Base-by-base conservation (phyloP, 306 rosid genomes). In the Herpetospermum pedunculosum region DNA sequence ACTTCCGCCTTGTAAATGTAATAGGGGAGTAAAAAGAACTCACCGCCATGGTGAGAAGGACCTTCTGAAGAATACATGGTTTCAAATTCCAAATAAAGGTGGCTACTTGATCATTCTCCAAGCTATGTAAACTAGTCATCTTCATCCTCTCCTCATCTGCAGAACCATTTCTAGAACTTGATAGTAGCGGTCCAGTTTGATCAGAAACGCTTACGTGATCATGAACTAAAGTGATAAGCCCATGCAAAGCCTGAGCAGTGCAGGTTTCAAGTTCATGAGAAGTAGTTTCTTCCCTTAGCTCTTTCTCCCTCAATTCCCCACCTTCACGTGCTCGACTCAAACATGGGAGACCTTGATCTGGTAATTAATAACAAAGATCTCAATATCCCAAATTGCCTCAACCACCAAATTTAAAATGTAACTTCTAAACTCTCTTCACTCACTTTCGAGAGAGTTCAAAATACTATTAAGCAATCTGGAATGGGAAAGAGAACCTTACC, bases 41-140 rank as follows among this genome's bases (percentile, higher is more conserved):
- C 81, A 95, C 99, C 23, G 83, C 99, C 92, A 92, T 85, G 23
- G 88, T 87, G 68, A 95, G 92, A 76, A 95, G 87, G 69, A 85
- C 90, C 74, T 62, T 44, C 77, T 85, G 88, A 70, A 95, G 92
- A 75, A 87, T 83, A 73, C 73, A 72, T 4, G 97, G 83, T 11
- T 83, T 77, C 23, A 84, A 78, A 47, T 80, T 78, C 96, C 89
- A 88, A 38, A 95, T 81, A 80, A 81, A 73, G 82, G 80, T 84
- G 75, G 96, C 96, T 72, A 87, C 78, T 48, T 75, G 90, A 81
- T 95, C 99, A 77, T 89, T 92, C 74, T 82, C 87, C 81, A 82
- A 77, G 79, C 77, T 30, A 79, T 44, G 73, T 69, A 73, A 76
- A 74, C 70, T 59, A 35, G 59, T 37, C 67, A 43, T 52, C 77